Evolutionary conservation across 331 rosid genomes (phyloP), one percentile per base, ranked within the genome.

Genomic region (Quercus phellos): DNA sequence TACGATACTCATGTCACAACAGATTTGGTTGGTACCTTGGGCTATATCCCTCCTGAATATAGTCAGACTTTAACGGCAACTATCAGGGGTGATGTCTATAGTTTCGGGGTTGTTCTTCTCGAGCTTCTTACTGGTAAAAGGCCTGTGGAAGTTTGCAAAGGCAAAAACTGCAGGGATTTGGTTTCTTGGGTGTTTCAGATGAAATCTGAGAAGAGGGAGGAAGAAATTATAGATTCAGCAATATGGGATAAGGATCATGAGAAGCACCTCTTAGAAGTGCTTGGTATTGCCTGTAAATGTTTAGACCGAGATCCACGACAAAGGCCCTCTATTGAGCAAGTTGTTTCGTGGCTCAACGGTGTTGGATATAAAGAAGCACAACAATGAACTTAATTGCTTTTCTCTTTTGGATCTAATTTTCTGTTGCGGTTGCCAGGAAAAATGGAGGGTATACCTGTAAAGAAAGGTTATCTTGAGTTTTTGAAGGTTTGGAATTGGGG

Each of bases 31-130:
- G 97, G 97, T 17, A 91, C 97, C 2, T 76, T 90, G 73, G 97
- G 97, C 16, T 91, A 91, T 30, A 90, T 91, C 73, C 94, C 94
- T 46, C 97, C 97, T 0, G 94, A 91, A 74, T 91, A 91, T 55
- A 79, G 97, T 58, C 97, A 91, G 84, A 82, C 94, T 51, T 78
- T 87, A 8, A 85, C 87, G 0, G 97, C 97, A 27, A 91, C 97
- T 2, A 85, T 83, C 81, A 81, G 90, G 66, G 97, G 97, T 0
- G 97, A 91, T 72, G 94, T 91, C 67, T 91, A 88, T 61, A 91
- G 97, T 78, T 91, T 88, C 1, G 94, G 94, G 5, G 92, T 90
- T 13, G 97, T 91, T 70, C 88, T 91, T 79, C 89, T 91, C 0
- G 94, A 91, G 85, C 92, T 91, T 80, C 85, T 91, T 38, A 91